A percentile compares a stretch with the other conserved stretches of the same genome.
Conservation (phyloP, 2,329 filamentous ascomycete species). For the Clonostachys rosea region DNA sequence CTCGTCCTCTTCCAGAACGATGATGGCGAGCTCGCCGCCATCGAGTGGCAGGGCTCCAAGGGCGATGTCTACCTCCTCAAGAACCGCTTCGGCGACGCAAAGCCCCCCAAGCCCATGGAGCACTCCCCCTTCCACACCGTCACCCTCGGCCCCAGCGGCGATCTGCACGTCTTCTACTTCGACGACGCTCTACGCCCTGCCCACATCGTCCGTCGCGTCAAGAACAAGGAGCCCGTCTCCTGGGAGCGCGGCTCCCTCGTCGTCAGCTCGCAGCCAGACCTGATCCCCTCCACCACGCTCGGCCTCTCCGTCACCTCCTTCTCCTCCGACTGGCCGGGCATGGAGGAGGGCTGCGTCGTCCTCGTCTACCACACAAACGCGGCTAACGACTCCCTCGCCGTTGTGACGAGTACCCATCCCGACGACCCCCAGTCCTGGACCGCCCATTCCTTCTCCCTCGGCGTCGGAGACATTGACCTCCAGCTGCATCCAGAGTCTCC, state of each 20-base stretch:
- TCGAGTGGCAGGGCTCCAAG: conserved; percentile 2
- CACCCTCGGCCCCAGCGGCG: not conserved
- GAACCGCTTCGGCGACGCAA: not conserved
- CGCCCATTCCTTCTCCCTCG: not conserved
- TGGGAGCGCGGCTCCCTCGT: not conserved
- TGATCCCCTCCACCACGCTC: not conserved
- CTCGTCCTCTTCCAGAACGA: not conserved
- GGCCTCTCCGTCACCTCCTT: not conserved
- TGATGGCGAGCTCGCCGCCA: not conserved
- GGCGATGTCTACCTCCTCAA: not conserved
- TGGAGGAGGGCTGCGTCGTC: not conserved
- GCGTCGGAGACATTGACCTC: not conserved
- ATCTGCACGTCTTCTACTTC: conserved; percentile 2
- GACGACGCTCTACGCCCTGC: not conserved
- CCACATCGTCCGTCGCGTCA: conserved; percentile 1
- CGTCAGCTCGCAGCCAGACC: not conserved
- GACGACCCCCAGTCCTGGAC: not conserved
- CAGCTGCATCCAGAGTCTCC: not conserved
- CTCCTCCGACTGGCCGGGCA: not conserved
- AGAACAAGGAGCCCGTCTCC: not conserved
- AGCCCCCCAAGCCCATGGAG: not conserved
- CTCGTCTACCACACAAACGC: not conserved
- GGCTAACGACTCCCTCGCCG: not conserved
- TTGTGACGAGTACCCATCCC: not conserved
- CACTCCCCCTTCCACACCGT: not conserved